A percentile compares a stretch with the other conserved stretches of the same genome.
These are phyloP conservation scores for Ochetophila trinervis DNA, from an alignment of 306 rosid species.

Conservation along the genomic window DNA sequence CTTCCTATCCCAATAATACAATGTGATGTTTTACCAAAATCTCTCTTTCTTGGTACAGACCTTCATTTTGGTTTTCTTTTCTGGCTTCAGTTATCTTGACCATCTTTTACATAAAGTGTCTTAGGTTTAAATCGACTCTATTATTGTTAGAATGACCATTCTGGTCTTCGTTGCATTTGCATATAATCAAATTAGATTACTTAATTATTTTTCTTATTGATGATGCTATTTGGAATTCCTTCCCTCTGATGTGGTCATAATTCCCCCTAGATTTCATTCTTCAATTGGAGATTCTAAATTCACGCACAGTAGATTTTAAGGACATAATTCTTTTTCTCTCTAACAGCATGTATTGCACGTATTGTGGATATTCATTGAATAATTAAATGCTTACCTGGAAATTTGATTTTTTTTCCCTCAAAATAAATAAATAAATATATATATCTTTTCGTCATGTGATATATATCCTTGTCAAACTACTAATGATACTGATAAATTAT, in stretches of 20 bases:
- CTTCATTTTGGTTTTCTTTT: neutral
- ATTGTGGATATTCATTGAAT: neutral
- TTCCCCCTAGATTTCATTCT: neutral
- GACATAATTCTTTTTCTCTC: neutral
- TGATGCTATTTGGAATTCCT: neutral
- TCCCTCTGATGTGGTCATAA: neutral
- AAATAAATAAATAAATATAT: neutral
- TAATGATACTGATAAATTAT: neutral
- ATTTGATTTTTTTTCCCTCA: neutral
- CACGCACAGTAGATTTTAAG: neutral
- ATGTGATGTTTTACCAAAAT: neutral
- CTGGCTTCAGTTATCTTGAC: neutral
- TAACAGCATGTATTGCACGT: neutral
- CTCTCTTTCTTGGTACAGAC: neutral
- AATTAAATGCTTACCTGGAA: too few species aligned
- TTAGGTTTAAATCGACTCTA: conserved; percentile 7
- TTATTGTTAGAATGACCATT: neutral
- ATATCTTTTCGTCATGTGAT: neutral
- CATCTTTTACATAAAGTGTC: neutral
- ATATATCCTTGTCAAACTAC: neutral
- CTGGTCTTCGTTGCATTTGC: conserved; percentile 8
- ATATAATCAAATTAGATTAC: conserved; percentile 11
- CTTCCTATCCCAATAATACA: neutral
- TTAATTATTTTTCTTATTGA: conserved; percentile 2
- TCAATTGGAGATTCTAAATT: neutral